Conservation (phyloP, 345 rosid species). For the Hypericum perforatum region DNA sequence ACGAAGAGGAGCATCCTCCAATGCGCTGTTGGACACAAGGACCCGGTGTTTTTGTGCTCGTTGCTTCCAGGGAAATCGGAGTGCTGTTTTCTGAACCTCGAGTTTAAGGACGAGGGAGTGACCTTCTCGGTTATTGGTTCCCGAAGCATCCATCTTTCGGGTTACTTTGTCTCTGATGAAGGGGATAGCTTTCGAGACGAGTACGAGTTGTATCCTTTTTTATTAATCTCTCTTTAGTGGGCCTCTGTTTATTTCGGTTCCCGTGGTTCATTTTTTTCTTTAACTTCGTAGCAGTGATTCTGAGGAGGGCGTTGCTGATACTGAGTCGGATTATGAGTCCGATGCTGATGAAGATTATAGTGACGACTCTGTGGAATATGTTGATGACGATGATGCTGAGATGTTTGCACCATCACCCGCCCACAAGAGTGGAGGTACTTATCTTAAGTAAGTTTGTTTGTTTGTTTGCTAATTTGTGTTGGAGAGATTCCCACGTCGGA, state of each 20-base stretch:
- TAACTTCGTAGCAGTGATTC: neutral
- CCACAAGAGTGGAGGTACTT: constrained; percentile 63
- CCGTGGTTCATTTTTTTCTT: no score
- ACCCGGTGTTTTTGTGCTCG: constrained; percentile 63
- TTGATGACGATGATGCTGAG: constrained; percentile 49
- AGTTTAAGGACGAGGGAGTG: constrained; percentile 58
- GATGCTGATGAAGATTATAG: no score
- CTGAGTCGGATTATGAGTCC: constrained; percentile 27
- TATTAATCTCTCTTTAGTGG: neutral
- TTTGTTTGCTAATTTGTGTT: neutral
- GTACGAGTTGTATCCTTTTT: constrained; percentile 76
- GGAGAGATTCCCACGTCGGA: no score
- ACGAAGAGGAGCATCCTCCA: constrained; percentile 58
- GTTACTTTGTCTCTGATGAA: constrained; percentile 51
- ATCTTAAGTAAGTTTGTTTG: neutral
- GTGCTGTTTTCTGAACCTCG: constrained; percentile 66
- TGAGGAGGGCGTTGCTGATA: constrained; percentile 40
- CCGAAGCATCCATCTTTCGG: constrained; percentile 78
- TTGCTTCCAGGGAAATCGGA: constrained; percentile 61
- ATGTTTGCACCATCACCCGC: constrained; percentile 21
- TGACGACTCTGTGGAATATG: constrained; percentile 46
- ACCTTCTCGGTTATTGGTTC: constrained; percentile 65
- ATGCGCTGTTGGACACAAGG: constrained; percentile 53
- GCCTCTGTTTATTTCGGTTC: neutral
- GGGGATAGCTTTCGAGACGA: constrained; percentile 45